Base-by-base conservation (phyloP, 495 filamentous ascomycete genomes). In the Elaphomyces granulatus region DNA sequence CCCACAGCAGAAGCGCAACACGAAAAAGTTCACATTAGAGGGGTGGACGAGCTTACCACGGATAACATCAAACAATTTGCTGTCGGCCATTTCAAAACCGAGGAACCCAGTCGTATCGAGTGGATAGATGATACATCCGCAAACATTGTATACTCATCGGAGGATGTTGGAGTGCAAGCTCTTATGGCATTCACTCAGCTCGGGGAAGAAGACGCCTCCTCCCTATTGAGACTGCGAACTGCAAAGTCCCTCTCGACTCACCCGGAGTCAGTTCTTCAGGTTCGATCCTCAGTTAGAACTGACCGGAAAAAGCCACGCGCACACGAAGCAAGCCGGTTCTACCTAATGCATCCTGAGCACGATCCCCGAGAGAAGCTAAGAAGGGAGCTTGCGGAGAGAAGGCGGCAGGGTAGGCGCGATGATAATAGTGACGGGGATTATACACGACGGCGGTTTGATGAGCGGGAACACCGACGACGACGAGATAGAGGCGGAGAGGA, bases 101-200 rank as follows among this genome's bases (percentile, higher is more conserved):
- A 71, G 10, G 46, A 52, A 4, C 70, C 80, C 20, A 52, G 63
- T 16, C 71, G 73, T 15, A 62, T 95, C 47, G 84, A 95, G 59
- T 98, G 90, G 90, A 87, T 98, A 45, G 81, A 98, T 49, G 90
- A 98, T 54, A 80, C 74, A 14, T 90, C 87, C 0, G 84, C 85
- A 43, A 95, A 94, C 47, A 55, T 94, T 21, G 52, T 88, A 32
- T 98, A 86, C 64, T 64, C 69, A 19, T 71, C 67, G 17, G 59
- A 80, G 15, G 74, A 78, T n/a, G 52, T 69, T n/a, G 88, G 87
- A 0, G 48, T 69, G 2, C 66, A 74, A 36, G 88, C 86, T 10
- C 70, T 98, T n/a, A 51, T 62, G 32, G 71, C 76, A 3, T 68
- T 95, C 34, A 67, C 62, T 3, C 57, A 69, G 40, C 46, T 56